Evolutionary conservation across 2,329 filamentous ascomycete species (phyloP), one percentile per base, ranked within the genome.

Genomic region (Botrytis byssoidea): DNA sequence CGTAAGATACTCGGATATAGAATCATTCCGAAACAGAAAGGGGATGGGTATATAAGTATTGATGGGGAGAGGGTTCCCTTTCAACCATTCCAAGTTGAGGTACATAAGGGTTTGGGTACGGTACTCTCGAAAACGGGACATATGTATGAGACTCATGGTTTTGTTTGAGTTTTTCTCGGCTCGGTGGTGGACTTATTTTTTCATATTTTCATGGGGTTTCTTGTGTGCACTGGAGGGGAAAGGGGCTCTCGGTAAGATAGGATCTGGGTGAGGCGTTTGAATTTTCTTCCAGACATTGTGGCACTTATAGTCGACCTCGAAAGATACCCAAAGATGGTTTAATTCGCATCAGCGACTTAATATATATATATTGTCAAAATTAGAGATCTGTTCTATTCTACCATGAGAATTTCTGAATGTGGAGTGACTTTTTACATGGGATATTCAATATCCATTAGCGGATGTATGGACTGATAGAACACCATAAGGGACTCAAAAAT

Each of bases 41-140:
- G 88, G 57, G 87, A 91, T 75, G 95, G 95, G 2, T 96, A 93
- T 81, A 97, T 99, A 81, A 97, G 94, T 81, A 94, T 99, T 77
- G 96, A 98, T 80, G 96, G 96, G 55, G 96, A 99, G 83, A 88
- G 88, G 71, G 86, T 97, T 4, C 92, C 94, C 0, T 98, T 97
- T 81, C 91, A 91, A 78, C 92, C 93, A 0, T 97, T 98, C 81
- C 96, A 99, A 84, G 93, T 91, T 3, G 96, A 99, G 83, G 87
- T 98, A 10, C 94, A 98, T 81, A 88, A 85, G 70, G 92, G 92
- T 0, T 85, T 99, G 37, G 96, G 93, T 1, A 93, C 92, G 6
- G 92, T 95, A n/a, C 85, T 98, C 76, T 93, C 93, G 68, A 93
- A 92, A 83, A 89, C 86, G 42, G 92, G 88, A 4, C 85, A 90